A percentile compares a stretch with the other conserved stretches of the same genome.
Conservation (phyloP, 345 rosid species). For the Eucalyptus curtisii region DNA sequence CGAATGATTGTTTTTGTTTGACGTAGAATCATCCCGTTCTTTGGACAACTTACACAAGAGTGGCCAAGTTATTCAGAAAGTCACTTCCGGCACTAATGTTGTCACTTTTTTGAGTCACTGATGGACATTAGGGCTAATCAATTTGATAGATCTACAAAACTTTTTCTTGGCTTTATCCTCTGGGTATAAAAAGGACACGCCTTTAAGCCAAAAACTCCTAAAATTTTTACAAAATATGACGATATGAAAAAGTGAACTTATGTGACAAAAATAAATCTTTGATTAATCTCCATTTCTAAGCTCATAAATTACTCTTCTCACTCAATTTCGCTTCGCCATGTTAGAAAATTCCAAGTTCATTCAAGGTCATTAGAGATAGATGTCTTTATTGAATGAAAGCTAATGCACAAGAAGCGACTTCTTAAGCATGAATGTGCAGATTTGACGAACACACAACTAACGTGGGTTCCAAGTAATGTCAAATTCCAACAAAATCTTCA, state of each 20-base stretch:
- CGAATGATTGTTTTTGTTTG: background rate
- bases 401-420: too few relatives aligned
- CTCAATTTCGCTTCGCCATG: too few relatives aligned
- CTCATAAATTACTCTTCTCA: background rate
- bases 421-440: too few relatives aligned
- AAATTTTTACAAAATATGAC: background rate
- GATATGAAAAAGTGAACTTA: background rate
- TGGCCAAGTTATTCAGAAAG: too few relatives aligned
- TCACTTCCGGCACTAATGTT: accelerated
- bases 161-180: background rate
- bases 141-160: background rate
- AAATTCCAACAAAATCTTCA: too few relatives aligned
- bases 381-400: too few relatives aligned
- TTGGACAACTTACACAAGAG: background rate
- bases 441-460: too few relatives aligned
- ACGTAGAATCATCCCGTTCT: background rate
- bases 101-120: background rate
- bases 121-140: background rate
- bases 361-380: too few relatives aligned
- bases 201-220: background rate
- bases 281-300: background rate
- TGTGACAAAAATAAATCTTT: background rate
- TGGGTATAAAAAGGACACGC: background rate
- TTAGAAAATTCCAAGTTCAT: too few relatives aligned
- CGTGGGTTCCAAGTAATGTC: too few relatives aligned